A percentile compares a stretch with the other conserved stretches of the same genome.
Conservation (phyloP, 495 filamentous ascomycete genomes). For the Penicillium goetzii region DNA sequence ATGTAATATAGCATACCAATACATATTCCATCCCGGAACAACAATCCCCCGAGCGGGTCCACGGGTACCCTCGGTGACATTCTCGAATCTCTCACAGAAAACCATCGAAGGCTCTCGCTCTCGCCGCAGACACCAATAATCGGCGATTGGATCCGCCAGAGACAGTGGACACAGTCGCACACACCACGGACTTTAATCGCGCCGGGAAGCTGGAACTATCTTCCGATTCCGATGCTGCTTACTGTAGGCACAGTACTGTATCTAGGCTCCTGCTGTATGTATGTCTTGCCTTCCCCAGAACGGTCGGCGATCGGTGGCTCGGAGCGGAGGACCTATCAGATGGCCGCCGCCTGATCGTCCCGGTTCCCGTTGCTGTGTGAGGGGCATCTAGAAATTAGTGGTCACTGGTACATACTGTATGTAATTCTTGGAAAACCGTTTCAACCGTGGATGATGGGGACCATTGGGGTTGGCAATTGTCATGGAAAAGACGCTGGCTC, state of each 20-base stretch:
- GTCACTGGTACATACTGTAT: neutral
- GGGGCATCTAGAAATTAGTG: neutral
- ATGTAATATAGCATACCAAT: conserved; percentile 11
- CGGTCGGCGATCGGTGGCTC: conserved; percentile 26
- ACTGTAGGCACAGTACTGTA: neutral
- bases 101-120: neutral
- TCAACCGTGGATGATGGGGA: neutral
- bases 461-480: conserved; percentile 1
- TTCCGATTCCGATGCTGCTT: neutral
- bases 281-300: conserved; percentile 19
- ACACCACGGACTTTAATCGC: neutral
- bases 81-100: neutral
- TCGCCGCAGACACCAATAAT: neutral
- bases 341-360: conserved; percentile 9
- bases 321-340: conserved; percentile 26
- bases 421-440: neutral
- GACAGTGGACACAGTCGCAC: neutral
- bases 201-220: neutral
- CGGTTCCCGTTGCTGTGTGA: neutral
- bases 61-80: conserved; percentile 8
- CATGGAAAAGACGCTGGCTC: conserved; percentile 6
- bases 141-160: neutral
- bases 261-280: too few species aligned
- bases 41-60: neutral
- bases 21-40: neutral